Conservation (phyloP, 148 eudicot genomes). For the Mesembryanthemum crystallinum region DNA sequence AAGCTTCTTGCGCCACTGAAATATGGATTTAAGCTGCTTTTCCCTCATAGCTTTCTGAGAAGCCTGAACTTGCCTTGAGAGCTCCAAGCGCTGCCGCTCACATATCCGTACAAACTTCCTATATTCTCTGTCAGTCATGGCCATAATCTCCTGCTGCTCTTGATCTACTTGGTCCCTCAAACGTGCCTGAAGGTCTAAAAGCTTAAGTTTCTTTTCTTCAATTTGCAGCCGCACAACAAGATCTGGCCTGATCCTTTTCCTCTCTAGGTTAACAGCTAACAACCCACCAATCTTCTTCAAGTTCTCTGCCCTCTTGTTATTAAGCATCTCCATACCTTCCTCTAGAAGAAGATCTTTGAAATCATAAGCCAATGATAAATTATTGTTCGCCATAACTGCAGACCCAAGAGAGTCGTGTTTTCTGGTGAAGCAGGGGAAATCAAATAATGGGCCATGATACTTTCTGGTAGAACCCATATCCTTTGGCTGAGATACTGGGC, state of each 20-base stretch:
- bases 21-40: conserved; percentile 84
- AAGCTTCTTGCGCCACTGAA: conserved; percentile 97
- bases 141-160: conserved; percentile 95
- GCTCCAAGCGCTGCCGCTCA: conserved; percentile 94
- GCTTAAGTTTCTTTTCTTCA: conserved; percentile 87
- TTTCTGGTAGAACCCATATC: conserved; percentile 62
- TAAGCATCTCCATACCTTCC: conserved; percentile 66
- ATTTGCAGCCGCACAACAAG: conserved; percentile 81
- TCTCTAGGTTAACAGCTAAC: conserved; percentile 74
- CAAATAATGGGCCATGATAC: conserved; percentile 97
- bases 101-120: conserved; percentile 86
- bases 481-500: conserved; percentile 51
- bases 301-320: conserved; percentile 68
- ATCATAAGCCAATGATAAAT: conserved; percentile 76
- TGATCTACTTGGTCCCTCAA: conserved; percentile 88
- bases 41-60: conserved; percentile 88
- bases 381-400: conserved; percentile 56
- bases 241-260: conserved; percentile 92
- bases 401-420: conserved; percentile 82
- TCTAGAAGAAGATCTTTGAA: conserved; percentile 72
- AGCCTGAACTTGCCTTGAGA: conserved; percentile 82
- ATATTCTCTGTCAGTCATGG: conserved; percentile 92
- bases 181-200: conserved; percentile 72
- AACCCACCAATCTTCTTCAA: conserved; percentile 70
- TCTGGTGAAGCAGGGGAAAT: conserved; percentile 92